Base-by-base conservation (phyloP, 2,329 filamentous ascomycete genomes). In the Annulohypoxylon truncatum region DNA sequence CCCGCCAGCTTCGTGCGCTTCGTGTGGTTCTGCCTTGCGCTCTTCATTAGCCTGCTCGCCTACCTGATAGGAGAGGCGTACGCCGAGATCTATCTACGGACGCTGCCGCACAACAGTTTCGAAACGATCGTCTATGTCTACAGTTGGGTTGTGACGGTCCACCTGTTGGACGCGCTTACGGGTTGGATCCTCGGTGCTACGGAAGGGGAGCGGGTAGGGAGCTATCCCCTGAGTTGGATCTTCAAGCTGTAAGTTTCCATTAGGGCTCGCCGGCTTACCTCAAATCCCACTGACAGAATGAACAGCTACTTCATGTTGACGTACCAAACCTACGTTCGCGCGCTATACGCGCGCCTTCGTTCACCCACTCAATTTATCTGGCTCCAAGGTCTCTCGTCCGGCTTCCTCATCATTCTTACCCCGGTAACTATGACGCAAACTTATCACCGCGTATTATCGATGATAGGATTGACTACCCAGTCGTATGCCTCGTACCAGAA, bases 41-140 rank as follows among this genome's bases (percentile, higher is more conserved):
- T 91, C 22, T 84, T 83, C 53, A 84, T 90, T 44, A 88, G 85
- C 10, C 81, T 91, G 69, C 80, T 90, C 71, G 89, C 88, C 12
- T 91, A 91, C 76, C 85, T 90, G 8, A 82, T 91, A 69, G 89
- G 89, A 75, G 89, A 91, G 76, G 87, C 87, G 0, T 91, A 91
- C 75, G 89, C 89, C 13, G 89, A 91, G 78, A 86, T 90, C 10
- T 91, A 91, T 70, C 81, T 91, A 35, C 83, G 87, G 38, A 91
- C 89, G 0, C 78, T 91, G 61, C 89, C 89, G 3, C 89, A 91
- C 73, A 84, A 85, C 77, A 90, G 84, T 64, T 81, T 89, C 68
- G 88, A 91, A 75, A 91, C 89, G 0, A 85, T 91, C 55, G 82
- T 90, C 9, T 91, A 91, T 73, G 89, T 91, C 51, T 91, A 91